phyloP scores from a whole-genome alignment of 2,329 filamentous ascomycete species.

The Endoconidiophora laricicola region DNA sequence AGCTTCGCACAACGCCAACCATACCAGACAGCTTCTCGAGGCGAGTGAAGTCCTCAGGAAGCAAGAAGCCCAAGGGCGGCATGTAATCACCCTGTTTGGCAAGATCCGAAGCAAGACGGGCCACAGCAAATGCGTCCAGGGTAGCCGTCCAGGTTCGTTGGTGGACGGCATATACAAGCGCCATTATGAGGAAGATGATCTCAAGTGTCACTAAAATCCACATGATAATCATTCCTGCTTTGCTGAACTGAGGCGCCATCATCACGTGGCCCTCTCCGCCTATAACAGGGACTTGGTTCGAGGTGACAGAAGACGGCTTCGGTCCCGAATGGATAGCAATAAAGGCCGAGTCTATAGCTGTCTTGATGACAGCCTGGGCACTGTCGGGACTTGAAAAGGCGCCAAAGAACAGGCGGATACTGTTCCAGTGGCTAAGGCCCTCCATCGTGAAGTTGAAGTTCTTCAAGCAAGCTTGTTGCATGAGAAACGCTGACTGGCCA shows the following conservation, averaged over 20 bases:
- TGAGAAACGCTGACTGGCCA: constrained; percentile 6
- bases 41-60: not conserved
- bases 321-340: constrained; percentile 5
- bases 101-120: constrained; percentile 5
- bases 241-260: constrained; percentile 2
- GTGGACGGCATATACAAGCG: constrained; percentile 1
- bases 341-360: constrained; percentile 9
- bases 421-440: constrained; percentile 3
- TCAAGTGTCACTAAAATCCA: constrained; percentile 5
- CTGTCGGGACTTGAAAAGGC: constrained; percentile 1
- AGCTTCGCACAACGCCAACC: constrained; percentile 1
- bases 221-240: constrained; percentile 6
- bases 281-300: constrained; percentile 11
- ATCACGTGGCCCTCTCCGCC: constrained; percentile 10
- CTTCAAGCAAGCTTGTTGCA: constrained; percentile 4
- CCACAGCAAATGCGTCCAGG: constrained; percentile 10
- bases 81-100: constrained; percentile 2
- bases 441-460: constrained; percentile 1
- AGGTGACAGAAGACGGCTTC: not conserved
- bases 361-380: constrained; percentile 5
- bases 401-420: constrained; percentile 9
- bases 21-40: constrained; percentile 6
- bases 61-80: constrained; percentile 3
- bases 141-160: constrained; percentile 9
- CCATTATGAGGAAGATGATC: constrained; percentile 1